Evolutionary conservation across 176 grass and related monocot species (phyloP), one percentile per base, ranked within the genome.

Genomic region (Avena sativa): DNA sequence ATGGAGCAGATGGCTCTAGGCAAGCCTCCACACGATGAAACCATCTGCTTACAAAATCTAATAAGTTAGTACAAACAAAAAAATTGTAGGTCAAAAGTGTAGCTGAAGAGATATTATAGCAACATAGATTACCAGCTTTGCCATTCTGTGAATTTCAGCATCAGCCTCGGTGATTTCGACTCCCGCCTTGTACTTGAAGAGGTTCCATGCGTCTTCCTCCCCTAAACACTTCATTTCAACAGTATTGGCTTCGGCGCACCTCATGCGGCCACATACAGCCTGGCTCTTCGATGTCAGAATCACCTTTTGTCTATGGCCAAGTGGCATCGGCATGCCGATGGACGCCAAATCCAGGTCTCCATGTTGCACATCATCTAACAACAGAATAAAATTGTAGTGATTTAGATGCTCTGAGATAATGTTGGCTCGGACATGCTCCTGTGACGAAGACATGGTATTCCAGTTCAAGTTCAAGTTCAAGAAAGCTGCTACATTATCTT

Each of bases 311-410:
- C 69, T 40, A 46, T 5, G 40, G 1, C 69, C 69, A 71, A 71
- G 69, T 5, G 69, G 17, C 69, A 71, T n/a, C 38, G 38, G 38
- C 38, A 71, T n/a, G 40, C 69, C 69, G 19, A 71, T 4, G 20
- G 38, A 38, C 19, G 69, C 40, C 4, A 71, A 70, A 70, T 70
- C 34, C 36, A 38, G 67, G 67, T 70, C 4, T 46, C 19, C 38
- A 71, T 71, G 38, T 71, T 71, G 69, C 36, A 46, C 69, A 71
- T 46, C 69, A 19, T 71, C 38, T n/a, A 71, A 46, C 38, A 71
- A 9, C 9, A 71, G 34, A 38, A 71, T 9, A 46, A 71, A 71
- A 46, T 19, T 71, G 38, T n/a, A 8, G 38, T 71, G 36, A 38
- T 71, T 38, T 43, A 71, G 36, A 65, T 10, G 23, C 48, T 26